Conservation (phyloP, 2,329 filamentous ascomycete species). For the Arthrobotrys conoides region DNA sequence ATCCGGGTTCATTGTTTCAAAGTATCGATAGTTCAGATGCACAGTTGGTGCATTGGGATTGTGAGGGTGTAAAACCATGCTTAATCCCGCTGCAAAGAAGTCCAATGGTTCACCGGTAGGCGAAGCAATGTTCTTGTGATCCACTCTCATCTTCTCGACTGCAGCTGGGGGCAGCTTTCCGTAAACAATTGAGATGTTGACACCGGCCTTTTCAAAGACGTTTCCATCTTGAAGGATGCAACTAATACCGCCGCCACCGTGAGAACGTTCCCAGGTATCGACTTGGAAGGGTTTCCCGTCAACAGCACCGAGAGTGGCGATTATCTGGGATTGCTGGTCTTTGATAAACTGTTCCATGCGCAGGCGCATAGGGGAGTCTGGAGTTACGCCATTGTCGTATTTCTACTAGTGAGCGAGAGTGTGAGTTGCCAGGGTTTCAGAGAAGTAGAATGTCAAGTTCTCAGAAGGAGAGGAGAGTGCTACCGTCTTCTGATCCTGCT, state of each 20-base stretch:
- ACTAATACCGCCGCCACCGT: slow-evolving; percentile 92
- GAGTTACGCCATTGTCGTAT: slow-evolving; percentile 80
- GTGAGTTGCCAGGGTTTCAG: slow-evolving; percentile 59
- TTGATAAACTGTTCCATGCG: slow-evolving; percentile 98
- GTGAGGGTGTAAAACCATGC: slow-evolving; percentile 89
- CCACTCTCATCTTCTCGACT: slow-evolving; percentile 91
- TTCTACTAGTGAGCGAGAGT: slow-evolving; percentile 70
- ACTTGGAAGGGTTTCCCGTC: slow-evolving; percentile 85
- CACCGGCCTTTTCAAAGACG: slow-evolving; percentile 97
- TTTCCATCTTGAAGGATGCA: slow-evolving; percentile 96
- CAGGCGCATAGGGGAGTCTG: slow-evolving; percentile 91
- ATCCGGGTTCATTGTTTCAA: slow-evolving; percentile 90
- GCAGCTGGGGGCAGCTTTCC: slow-evolving; percentile 87
- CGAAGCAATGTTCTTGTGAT: slow-evolving; percentile 89
- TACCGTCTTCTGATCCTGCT: slow-evolving; percentile 58
- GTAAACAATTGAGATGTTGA: slow-evolving; percentile 95
- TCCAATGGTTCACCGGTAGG: slow-evolving; percentile 84
- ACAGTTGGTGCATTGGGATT: slow-evolving; percentile 99
- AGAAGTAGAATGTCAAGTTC: not conserved
- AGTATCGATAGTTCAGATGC: slow-evolving; percentile 98
- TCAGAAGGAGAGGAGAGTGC: slow-evolving; percentile 15
- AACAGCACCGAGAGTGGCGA: slow-evolving; percentile 83
- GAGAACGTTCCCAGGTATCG: slow-evolving; percentile 83
- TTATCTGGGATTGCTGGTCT: slow-evolving; percentile 89
- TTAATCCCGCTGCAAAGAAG: slow-evolving; percentile 95